These are phyloP conservation scores for Udeniomyces megalosporus DNA, from an alignment of 768 basidiomycete genomes.

Conservation along the genomic window DNA sequence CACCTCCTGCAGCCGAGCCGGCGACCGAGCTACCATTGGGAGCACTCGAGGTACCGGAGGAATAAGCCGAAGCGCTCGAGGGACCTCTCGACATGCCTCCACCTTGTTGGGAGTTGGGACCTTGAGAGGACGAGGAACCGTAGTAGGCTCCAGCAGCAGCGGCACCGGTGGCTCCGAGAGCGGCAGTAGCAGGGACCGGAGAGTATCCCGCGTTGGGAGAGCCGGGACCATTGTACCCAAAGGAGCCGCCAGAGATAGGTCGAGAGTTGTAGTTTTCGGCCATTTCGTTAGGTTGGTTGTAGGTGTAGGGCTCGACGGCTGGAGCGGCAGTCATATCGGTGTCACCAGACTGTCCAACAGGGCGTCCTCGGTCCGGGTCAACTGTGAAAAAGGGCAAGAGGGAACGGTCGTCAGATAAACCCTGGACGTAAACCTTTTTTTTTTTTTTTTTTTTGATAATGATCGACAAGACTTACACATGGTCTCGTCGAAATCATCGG, in stretches of 20 bases:
- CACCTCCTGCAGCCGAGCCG: not conserved
- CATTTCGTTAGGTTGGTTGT: constrained; percentile 12
- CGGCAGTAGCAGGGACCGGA: not conserved
- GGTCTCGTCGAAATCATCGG: constrained; percentile 14
- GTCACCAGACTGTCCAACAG: constrained; percentile 7
- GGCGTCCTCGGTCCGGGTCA: constrained; percentile 14
- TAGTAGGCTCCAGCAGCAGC: constrained; percentile 4
- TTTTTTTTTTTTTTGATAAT: no score
- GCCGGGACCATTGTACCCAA: not conserved
- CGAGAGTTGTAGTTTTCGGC: constrained; percentile 1
- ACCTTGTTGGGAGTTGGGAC: not conserved
- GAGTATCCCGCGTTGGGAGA: not conserved
- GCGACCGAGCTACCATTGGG: not conserved
- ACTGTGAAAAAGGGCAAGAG: no score
- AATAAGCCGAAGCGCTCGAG: constrained; percentile 1
- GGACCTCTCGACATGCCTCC: constrained; percentile 6
- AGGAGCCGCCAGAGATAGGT: not conserved
- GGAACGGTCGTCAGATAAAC: not conserved
- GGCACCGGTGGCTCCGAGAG: not conserved
- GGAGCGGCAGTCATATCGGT: constrained; percentile 11
- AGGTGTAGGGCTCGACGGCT: constrained; percentile 10
- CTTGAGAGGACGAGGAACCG: not conserved
- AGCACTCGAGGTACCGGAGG: not conserved
- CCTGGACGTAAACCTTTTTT: no score
- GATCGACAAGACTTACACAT: constrained; percentile 1